Percentiles rank a stretch among this genome's conserved stretches.
These are phyloP conservation scores for Curvularia sp. DNA, from an alignment of 2,329 filamentous ascomycete genomes.

Conservation along the genomic window DNA sequence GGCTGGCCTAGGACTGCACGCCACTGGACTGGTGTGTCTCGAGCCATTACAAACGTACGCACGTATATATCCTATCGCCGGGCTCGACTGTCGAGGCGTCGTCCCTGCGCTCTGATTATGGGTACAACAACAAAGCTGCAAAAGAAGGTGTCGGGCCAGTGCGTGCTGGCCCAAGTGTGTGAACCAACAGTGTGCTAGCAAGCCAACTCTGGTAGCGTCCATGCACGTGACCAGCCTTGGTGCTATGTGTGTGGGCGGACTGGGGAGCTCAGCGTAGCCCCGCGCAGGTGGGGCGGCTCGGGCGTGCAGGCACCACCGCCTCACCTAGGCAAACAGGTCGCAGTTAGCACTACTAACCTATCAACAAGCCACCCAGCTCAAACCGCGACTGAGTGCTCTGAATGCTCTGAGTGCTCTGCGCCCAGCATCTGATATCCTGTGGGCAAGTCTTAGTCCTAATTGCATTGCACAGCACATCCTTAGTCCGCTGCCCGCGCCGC, in stretches of 20 bases:
- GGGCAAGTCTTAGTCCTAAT: not conserved
- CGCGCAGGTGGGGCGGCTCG: constrained; percentile 19
- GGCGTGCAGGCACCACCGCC: constrained; percentile 30
- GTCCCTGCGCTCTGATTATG: too few relatives aligned
- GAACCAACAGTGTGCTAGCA: not conserved
- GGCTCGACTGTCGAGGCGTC: not conserved
- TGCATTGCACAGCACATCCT: constrained; percentile 4
- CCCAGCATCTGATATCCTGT: not conserved
- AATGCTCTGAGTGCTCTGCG: not conserved
- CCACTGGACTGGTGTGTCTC: too few relatives aligned
- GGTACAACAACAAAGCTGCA: not conserved
- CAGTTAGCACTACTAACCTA: constrained; percentile 12
- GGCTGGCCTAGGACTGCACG: constrained; percentile 5
- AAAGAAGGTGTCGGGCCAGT: not conserved
- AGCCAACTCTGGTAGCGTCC: not conserved
- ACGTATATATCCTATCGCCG: too few relatives aligned
- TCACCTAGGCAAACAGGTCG: constrained; percentile 22
- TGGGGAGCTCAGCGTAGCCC: constrained; percentile 16
- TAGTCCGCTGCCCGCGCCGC: constrained; percentile 20
- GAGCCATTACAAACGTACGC: too few relatives aligned
- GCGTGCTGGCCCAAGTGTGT: not conserved
- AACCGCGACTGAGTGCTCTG: too few relatives aligned
- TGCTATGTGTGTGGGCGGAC: not conserved
- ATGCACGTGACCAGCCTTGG: not conserved
- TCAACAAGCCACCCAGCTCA: not conserved